phyloP scores from a whole-genome alignment of 306 rosid genomes.

The Arachis hypogaea region DNA sequence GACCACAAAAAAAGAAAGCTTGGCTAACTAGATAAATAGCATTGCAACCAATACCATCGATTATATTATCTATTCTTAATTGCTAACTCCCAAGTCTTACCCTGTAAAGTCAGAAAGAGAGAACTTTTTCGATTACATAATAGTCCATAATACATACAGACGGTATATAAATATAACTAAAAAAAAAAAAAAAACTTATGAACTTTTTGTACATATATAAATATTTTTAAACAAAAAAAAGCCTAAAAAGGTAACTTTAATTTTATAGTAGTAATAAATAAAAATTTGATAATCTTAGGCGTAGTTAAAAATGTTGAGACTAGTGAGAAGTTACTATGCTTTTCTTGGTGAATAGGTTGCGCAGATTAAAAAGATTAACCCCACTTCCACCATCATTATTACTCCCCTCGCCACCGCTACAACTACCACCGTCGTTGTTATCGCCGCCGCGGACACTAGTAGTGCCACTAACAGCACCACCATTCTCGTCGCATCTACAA shows the following conservation, averaged over 20 bases:
- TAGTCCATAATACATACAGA: neutral
- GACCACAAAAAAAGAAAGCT: slow-evolving; percentile 11
- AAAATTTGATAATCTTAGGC: slow-evolving; percentile 4
- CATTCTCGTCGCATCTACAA: slow-evolving; percentile 67
- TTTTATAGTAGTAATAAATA: no score
- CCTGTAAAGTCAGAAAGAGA: slow-evolving; percentile 29
- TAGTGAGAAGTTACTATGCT: slow-evolving; percentile 61
- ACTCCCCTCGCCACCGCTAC: slow-evolving; percentile 32
- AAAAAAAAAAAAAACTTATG: slow-evolving; percentile 24
- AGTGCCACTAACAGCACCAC: slow-evolving; percentile 43
- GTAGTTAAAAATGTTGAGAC: slow-evolving; percentile 14
- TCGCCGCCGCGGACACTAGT: neutral
- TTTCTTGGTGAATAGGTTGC: slow-evolving; percentile 78
- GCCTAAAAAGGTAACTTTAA: no score
- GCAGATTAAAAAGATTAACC: slow-evolving; percentile 73
- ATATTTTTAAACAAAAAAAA: no score
- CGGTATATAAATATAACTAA: neutral
- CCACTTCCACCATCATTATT: slow-evolving; percentile 50
- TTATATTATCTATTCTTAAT: slow-evolving; percentile 30
- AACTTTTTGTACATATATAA: slow-evolving; percentile 40
- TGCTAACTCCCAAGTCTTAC: slow-evolving; percentile 15
- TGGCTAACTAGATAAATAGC: slow-evolving; percentile 3
- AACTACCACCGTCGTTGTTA: neutral
- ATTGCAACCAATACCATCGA: slow-evolving; percentile 31
- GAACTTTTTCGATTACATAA: slow-evolving; percentile 33